Conservation (phyloP, 2,329 filamentous ascomycete genomes). For the Fonsecaea monophora region DNA sequence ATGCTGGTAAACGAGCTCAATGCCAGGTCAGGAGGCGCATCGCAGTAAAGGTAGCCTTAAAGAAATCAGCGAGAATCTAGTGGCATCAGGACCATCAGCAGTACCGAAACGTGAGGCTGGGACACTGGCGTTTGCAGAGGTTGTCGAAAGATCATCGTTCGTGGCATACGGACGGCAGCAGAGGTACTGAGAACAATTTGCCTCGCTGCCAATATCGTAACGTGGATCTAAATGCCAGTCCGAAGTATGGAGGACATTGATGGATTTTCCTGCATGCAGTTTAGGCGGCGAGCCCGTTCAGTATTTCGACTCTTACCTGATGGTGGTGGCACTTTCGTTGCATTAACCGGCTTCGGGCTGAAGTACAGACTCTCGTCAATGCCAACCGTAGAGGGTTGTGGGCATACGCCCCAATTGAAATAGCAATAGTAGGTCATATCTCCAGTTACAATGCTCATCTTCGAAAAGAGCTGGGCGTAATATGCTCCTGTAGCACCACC, state of each 20-base stretch:
- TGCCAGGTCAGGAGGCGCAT: background rate
- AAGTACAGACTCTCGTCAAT: slow-evolving; percentile 13
- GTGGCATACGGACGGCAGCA: slow-evolving; percentile 12
- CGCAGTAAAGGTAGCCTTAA: slow-evolving; percentile 1
- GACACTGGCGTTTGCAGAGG: slow-evolving; percentile 2
- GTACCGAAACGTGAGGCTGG: slow-evolving; percentile 3
- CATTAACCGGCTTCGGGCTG: slow-evolving; percentile 2
- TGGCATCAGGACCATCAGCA: background rate
- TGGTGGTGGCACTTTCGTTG: background rate
- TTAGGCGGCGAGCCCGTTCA: background rate
- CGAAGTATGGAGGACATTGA: slow-evolving; percentile 13
- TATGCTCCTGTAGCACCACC: slow-evolving; percentile 2
- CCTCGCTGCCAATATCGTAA: slow-evolving; percentile 11
- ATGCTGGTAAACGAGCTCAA: slow-evolving; percentile 2
- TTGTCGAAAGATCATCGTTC: slow-evolving; percentile 10
- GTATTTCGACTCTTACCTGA: background rate
- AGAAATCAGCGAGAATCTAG: background rate
- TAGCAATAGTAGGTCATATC: slow-evolving; percentile 11
- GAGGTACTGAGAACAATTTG: slow-evolving; percentile 7
- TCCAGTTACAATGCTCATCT: slow-evolving; percentile 2
- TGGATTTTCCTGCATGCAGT: background rate
- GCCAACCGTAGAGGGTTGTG: slow-evolving; percentile 6
- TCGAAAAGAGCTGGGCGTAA: slow-evolving; percentile 5
- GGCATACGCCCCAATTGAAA: slow-evolving; percentile 9
- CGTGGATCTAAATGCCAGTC: slow-evolving; percentile 13